These are phyloP conservation scores for Orbilia quercus DNA, from an alignment of 2,329 filamentous ascomycete genomes.

Conservation along the genomic window DNA sequence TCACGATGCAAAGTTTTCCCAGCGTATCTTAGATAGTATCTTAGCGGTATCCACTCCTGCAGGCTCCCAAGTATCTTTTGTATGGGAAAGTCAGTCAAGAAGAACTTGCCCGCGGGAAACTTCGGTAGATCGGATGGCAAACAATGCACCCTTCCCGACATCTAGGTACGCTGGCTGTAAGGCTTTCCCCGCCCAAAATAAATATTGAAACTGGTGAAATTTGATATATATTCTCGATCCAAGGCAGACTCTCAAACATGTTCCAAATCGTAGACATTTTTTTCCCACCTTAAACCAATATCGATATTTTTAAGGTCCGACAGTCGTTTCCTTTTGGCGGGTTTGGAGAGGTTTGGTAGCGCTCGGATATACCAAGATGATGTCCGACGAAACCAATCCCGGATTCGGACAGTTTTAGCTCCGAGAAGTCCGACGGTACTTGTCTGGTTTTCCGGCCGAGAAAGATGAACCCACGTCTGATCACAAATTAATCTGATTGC, in stretches of 20 bases:
- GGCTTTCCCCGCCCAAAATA: conserved; percentile 49
- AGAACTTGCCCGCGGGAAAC: conserved; percentile 11
- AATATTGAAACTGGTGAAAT: conserved; percentile 19
- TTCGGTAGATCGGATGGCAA: conserved; percentile 36
- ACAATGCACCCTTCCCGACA: conserved; percentile 21
- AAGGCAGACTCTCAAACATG: conserved; percentile 45
- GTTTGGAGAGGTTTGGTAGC: no score
- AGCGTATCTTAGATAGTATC: conserved; percentile 30
- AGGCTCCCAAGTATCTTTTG: conserved; percentile 17
- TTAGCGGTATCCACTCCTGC: conserved; percentile 15
- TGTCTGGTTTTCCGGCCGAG: conserved; percentile 27
- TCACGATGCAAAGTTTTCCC: conserved; percentile 13
- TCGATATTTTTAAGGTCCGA: conserved; percentile 12
- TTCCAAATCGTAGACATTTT: conserved; percentile 34
- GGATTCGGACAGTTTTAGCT: conserved; percentile 19
- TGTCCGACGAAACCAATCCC: neutral
- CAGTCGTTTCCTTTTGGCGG: neutral
- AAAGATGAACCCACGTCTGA: conserved; percentile 2
- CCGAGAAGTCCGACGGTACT: conserved; percentile 46
- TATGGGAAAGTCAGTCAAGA: conserved; percentile 11
- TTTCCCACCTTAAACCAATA: conserved; percentile 17
- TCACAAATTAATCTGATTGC: conserved; percentile 17
- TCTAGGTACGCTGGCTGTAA: conserved; percentile 21
- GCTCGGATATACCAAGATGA: no score
- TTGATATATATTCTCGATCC: conserved; percentile 33